Percentiles rank a stretch among this genome's conserved stretches.
These are phyloP conservation scores for Salix exigua DNA, from an alignment of 345 rosid species.

Conservation along the genomic window DNA sequence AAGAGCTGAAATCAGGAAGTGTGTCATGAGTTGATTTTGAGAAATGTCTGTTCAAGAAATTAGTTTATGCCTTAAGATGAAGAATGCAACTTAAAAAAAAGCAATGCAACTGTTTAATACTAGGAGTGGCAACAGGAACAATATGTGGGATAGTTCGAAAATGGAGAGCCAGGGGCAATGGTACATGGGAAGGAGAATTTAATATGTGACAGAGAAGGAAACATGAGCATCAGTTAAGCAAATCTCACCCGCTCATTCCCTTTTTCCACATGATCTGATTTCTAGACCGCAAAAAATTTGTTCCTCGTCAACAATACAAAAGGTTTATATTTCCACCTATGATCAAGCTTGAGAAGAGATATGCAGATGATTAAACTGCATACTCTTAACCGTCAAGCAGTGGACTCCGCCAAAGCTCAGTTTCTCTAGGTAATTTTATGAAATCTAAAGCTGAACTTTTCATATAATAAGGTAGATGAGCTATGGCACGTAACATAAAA, in stretches of 20 bases:
- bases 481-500: too few species aligned
- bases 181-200: neutral
- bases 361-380: neutral
- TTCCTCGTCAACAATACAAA: too few species aligned
- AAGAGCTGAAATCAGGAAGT: constrained; percentile 6
- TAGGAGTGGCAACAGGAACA: neutral
- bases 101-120: neutral
- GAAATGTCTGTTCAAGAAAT: neutral
- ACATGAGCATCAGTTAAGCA: neutral
- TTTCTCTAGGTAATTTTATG: neutral
- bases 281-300: too few species aligned
- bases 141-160: neutral
- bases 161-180: neutral
- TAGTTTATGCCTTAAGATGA: neutral
- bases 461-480: neutral
- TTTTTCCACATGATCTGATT: neutral
- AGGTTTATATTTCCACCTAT: too few species aligned
- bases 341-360: too few species aligned
- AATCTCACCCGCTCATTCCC: neutral
- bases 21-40: neutral
- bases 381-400: neutral
- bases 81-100: neutral
- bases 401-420: too few species aligned
- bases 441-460: neutral
- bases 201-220: neutral